phyloP scores from a whole-genome alignment of 2,329 filamentous ascomycete genomes.

The Clonostachys sp. region DNA sequence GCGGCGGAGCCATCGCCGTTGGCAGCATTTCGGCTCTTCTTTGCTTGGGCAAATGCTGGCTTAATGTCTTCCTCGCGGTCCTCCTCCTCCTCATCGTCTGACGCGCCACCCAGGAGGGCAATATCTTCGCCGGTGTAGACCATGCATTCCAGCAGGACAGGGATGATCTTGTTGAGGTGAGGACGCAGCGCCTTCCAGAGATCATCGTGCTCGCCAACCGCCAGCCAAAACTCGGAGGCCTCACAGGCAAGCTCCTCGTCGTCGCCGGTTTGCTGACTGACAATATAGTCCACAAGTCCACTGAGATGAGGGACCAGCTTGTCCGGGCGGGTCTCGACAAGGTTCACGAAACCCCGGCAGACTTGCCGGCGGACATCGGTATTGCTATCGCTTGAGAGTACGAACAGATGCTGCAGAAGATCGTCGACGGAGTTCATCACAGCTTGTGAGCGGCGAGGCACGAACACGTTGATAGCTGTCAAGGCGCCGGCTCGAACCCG shows the following conservation, averaged over 20 bases:
- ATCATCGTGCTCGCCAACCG: conserved; percentile 80
- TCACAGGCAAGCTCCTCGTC: conserved; percentile 90
- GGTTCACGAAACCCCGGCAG: conserved; percentile 85
- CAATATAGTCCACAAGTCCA: conserved; percentile 88
- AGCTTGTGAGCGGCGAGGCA: conserved; percentile 77
- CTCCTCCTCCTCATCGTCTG: conserved; percentile 86
- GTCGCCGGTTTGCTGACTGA: conserved; percentile 80
- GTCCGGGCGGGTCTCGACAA: conserved; percentile 86
- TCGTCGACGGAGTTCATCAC: conserved; percentile 76
- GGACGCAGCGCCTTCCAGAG: conserved; percentile 73
- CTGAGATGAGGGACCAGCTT: conserved; percentile 85
- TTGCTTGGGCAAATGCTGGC: conserved; percentile 84
- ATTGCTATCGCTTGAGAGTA: conserved; percentile 70
- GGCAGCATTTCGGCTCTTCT: conserved; percentile 57
- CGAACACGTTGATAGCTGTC: conserved; percentile 86
- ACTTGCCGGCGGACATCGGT: conserved; percentile 87
- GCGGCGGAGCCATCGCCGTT: conserved; percentile 39
- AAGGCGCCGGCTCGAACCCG: conserved; percentile 79
- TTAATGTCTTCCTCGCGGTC: conserved; percentile 89
- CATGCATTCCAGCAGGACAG: conserved; percentile 90
- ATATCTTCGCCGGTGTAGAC: conserved; percentile 95
- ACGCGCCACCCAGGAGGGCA: conserved; percentile 74
- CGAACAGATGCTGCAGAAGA: conserved; percentile 78
- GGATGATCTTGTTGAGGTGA: conserved; percentile 79
- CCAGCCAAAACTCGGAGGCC: conserved; percentile 96